Base-by-base conservation (phyloP, 2,329 filamentous ascomycete species). In the Colletotrichum sp. region DNA sequence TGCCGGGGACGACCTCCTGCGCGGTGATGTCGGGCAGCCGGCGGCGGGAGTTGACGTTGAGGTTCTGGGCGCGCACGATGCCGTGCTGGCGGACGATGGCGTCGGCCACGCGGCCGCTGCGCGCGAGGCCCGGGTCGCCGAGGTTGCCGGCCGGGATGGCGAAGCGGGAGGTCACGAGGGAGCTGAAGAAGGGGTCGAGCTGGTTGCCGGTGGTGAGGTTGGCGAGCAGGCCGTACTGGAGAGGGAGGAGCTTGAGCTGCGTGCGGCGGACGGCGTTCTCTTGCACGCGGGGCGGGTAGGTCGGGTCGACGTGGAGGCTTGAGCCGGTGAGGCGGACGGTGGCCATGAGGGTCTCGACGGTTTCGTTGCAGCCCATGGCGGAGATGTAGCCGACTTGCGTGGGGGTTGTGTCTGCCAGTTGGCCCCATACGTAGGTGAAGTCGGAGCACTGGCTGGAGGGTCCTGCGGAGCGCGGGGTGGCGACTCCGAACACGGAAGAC, bases 301-400 rank as follows among this genome's bases (percentile, higher is more conserved):
- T 72, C 0, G 80, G 76, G 61, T 83, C 81, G 34, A 87, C 81
- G 3, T 71, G 78, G 36, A 83, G 72, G 6, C 68, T 72, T 2
- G 77, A 25, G 1, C 81, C 82, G 13, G 79, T 77, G 3, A 84
- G 77, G 2, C 77, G 65, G 3, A 80, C 78, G n/a, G 77, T 67
- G 3, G 79, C 75, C 16, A 80, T 78, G 9, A 83, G 78, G 9
- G 80, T 81, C 77, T 85, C 79, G 4, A 84, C 76, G 3, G 82
- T 81, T 78, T 86, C 85, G 78, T 87, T 87, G 77, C 85, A 87
- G 25, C 82, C 81, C 70, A 86, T 71, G 7, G 82, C 83, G 7
- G 80, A 82, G 19, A 85, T 79, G 48, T 78, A 79, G 44, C 77
- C 79, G 13, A 86, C 81, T 2, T 80, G 77, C 60, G 80, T 77